Evolutionary conservation across 2,329 filamentous ascomycete genomes (phyloP).

Genomic region (Scortechinia acanthostroma): DNA sequence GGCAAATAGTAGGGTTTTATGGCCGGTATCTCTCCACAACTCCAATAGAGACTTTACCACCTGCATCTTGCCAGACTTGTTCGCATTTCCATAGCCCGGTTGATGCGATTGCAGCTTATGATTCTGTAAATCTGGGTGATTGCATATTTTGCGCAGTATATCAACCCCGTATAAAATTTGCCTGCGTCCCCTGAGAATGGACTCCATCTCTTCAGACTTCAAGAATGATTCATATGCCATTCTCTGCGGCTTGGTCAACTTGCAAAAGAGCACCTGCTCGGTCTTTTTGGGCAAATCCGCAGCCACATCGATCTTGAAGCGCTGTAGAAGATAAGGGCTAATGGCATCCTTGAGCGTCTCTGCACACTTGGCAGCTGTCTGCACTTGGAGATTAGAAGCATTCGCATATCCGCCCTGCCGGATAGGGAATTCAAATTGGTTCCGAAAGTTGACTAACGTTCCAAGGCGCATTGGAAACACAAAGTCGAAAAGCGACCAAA

Average conservation of each 20-base stretch:
- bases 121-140: conserved; percentile 84
- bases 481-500: conserved; percentile 98
- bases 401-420: conserved; percentile 89
- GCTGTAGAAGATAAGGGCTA: conserved; percentile 83
- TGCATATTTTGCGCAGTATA: conserved; percentile 89
- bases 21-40: conserved; percentile 81
- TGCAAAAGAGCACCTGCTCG: conserved; percentile 93
- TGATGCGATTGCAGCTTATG: conserved; percentile 41
- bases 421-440: conserved; percentile 90
- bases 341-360: conserved; percentile 91
- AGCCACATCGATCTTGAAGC: conserved; percentile 88
- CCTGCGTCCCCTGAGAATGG: conserved; percentile 67
- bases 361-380: conserved; percentile 89
- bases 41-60: conserved; percentile 81
- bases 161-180: conserved; percentile 87
- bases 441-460: conserved; percentile 81
- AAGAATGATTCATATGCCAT: conserved; percentile 77
- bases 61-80: conserved; percentile 90
- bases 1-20: conserved; percentile 88
- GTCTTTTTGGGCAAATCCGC: conserved; percentile 91
- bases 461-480: conserved; percentile 93
- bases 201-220: conserved; percentile 75
- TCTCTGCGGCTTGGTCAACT: conserved; percentile 73
- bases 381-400: conserved; percentile 85
- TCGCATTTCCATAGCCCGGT: conserved; percentile 71